Base-by-base conservation (phyloP, 768 basidiomycete species). In the Galerina sulciceps region DNA sequence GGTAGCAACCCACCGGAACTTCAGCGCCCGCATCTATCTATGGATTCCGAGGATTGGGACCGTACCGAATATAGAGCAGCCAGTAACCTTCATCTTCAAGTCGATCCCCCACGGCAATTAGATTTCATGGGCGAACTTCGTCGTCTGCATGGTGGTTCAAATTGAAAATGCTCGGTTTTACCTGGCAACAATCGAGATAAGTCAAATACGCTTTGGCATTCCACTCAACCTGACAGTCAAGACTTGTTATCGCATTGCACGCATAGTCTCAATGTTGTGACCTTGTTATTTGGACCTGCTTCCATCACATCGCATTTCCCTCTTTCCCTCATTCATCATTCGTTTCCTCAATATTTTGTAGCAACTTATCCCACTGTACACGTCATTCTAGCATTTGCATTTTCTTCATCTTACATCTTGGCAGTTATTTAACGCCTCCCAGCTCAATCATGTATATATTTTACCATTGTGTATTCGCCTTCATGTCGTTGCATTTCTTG, bases 61-160 rank as follows among this genome's bases (percentile, higher is more conserved):
- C 63, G 62, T 50, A 38, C 60, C 6, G 68, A 69, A 58, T 59
- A 66, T 46, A 64, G 66, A 59, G 59, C 63, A 3, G 59, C 63
- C 8, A 58, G 53, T 31, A 53, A 64, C 23, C 62, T 66, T 46
- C 60, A 62, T 23, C 64, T 64, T 37, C 56, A 36, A 22, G 57
- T 50, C 17, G 63, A 64, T 6, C 55, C 65, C 10, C 62, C 59
- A 22, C 63, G 60, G 15, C 57, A 57, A 23, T 42, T 66, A 53
- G 60, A 61, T 17, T 69, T 69, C 51, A 56, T 64, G 17, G 65
- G 65, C 18, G 66, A 66, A 49, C 63, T 68, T 38, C 63, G 62
- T 15, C 53, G 62, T n/a, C 38, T 61, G 52, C 60, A 65, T 37
- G 53, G 58, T 23, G 48, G 47, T 23, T 53, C 53, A 36, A 51